These are phyloP conservation scores for Galeopsis tetrahit DNA, from an alignment of 257 asterid species.

Conservation along the genomic window DNA sequence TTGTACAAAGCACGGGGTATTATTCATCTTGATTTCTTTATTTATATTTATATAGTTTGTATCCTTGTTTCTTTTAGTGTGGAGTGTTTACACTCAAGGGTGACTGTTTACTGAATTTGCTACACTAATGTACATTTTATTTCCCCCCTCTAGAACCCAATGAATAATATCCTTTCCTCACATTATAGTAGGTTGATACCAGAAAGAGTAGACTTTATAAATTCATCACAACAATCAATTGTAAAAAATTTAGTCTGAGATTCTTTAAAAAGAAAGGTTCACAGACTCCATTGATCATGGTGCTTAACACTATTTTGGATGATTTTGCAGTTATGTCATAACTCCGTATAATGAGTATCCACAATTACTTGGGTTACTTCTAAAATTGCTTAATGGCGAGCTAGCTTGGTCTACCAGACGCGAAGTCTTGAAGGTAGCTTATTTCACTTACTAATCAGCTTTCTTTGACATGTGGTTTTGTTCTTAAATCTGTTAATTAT, in stretches of 20 bases:
- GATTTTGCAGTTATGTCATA: conserved; percentile 78
- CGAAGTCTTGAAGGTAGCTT: conserved; percentile 88
- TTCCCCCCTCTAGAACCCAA: not conserved
- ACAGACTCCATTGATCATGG: conserved; percentile 18
- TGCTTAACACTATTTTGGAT: conserved; percentile 33
- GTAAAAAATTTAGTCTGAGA: not conserved
- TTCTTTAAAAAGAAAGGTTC: not conserved
- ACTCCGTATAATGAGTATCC: conserved; percentile 96
- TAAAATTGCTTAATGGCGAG: conserved; percentile 94
- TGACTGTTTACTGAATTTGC: conserved; percentile 23
- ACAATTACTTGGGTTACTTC: conserved; percentile 87
- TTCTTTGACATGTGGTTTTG: conserved; percentile 16
- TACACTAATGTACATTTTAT: conserved; percentile 6
- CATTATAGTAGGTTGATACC: conserved; percentile 2
- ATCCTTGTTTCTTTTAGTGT: not conserved
- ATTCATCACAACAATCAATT: not conserved
- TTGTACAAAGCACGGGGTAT: conserved; percentile 99
- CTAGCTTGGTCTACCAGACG: conserved; percentile 99
- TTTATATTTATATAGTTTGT: conserved; percentile 16
- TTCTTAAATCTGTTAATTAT: conserved; percentile 32
- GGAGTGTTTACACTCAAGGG: conserved; percentile 17
- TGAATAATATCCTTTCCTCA: not conserved
- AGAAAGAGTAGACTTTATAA: not conserved
- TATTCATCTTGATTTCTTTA: conserved; percentile 35
- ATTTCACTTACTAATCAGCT: conserved; percentile 27